Percentiles rank a stretch among this genome's conserved stretches.
Evolutionary conservation across 1,284 basidiomycete genomes (phyloP).

Genomic region (Irpex sp.): DNA sequence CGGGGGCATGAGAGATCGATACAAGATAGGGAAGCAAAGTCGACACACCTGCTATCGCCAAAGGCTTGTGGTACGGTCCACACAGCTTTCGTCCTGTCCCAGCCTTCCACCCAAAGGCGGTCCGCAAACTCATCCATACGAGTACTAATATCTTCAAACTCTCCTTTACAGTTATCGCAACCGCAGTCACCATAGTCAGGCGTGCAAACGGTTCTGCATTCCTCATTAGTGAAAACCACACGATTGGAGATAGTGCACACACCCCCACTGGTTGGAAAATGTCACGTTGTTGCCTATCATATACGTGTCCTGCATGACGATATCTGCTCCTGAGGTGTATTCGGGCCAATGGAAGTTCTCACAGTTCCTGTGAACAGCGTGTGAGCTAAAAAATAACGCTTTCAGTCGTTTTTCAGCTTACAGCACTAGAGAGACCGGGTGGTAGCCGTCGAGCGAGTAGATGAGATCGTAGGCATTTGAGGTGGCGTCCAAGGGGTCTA

Average conservation of each 20-base stretch:
- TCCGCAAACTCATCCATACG: conserved; percentile 62
- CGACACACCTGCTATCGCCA: conserved; percentile 51
- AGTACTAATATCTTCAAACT: conserved; percentile 58
- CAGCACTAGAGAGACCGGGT: conserved; percentile 70
- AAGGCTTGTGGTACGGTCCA: conserved; percentile 81
- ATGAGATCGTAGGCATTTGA: conserved; percentile 58
- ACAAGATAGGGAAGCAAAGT: neutral
- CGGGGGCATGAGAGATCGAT: neutral
- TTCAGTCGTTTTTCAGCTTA: too few relatives aligned
- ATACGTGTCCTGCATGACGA: conserved; percentile 55
- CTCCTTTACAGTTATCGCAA: conserved; percentile 48
- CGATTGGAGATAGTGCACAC: neutral
- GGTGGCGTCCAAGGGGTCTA: conserved; percentile 63
- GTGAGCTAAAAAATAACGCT: too few relatives aligned
- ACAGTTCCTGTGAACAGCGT: conserved; percentile 50
- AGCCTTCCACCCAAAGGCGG: conserved; percentile 55
- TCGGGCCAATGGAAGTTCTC: conserved; percentile 61
- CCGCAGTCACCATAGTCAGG: conserved; percentile 68
- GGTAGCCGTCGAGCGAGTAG: conserved; percentile 66
- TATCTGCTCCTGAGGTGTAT: conserved; percentile 58
- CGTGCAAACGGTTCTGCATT: conserved; percentile 46
- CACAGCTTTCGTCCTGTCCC: conserved; percentile 59
- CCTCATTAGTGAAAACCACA: neutral
- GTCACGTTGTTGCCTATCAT: conserved; percentile 69
- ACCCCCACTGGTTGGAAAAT: conserved; percentile 48